A percentile compares a stretch with the other conserved stretches of the same genome.
These are phyloP conservation scores for Scheffersomyces quercinus DNA, from an alignment of 1,139 yeast species.

Conservation along the genomic window DNA sequence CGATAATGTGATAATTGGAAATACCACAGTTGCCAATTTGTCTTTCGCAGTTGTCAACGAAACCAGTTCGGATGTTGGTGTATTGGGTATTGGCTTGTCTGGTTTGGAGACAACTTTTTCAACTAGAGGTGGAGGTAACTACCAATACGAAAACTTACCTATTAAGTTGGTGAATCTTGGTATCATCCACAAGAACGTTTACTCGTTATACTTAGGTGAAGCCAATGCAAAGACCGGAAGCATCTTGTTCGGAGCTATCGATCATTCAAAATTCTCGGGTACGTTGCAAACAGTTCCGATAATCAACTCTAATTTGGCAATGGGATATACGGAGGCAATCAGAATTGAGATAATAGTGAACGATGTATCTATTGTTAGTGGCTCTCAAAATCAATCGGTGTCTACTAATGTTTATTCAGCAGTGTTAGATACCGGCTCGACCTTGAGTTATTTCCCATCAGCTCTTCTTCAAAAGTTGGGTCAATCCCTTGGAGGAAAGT, in stretches of 20 bases:
- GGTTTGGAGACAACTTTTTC: conserved; percentile 45
- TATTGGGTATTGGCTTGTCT: conserved; percentile 57
- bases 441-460: conserved; percentile 37
- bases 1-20: conserved; percentile 44
- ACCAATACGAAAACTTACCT: conserved; percentile 58
- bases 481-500: conserved; percentile 31
- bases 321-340: conserved; percentile 23
- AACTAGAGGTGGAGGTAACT: conserved; percentile 12
- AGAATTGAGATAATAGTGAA: conserved; percentile 29
- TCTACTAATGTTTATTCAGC: conserved; percentile 12
- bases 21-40: conserved; percentile 40
- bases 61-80: conserved; percentile 45
- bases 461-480: conserved; percentile 28
- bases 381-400: conserved; percentile 5
- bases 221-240: conserved; percentile 31
- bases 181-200: conserved; percentile 46
- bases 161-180: conserved; percentile 52
- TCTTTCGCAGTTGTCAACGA: conserved; percentile 53
- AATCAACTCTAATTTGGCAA: conserved; percentile 18
- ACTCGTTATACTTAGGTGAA: conserved; percentile 42
- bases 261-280: conserved; percentile 51
- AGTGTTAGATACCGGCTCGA: conserved; percentile 25
- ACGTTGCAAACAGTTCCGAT: conserved; percentile 35
- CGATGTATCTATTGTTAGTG: conserved; percentile 11
- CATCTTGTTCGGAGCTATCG: conserved; percentile 60